These are phyloP conservation scores for Aspergillus costaricaensis DNA, from an alignment of 2,329 filamentous ascomycete genomes.

Conservation along the genomic window DNA sequence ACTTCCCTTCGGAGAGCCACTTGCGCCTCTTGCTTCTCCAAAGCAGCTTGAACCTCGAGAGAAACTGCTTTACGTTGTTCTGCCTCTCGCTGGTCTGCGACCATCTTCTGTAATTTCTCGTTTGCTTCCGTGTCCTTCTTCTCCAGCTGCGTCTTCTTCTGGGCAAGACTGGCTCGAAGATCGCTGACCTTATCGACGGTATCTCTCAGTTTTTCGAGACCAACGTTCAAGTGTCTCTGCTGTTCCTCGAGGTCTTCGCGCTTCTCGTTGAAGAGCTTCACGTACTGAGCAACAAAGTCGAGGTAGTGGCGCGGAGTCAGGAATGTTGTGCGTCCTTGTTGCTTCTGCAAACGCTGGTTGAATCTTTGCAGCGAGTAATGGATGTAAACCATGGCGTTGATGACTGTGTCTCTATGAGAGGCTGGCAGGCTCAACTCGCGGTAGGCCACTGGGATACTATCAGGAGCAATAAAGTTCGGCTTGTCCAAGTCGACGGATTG, in stretches of 20 bases:
- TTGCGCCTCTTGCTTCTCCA: constrained; percentile 87
- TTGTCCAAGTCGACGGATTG: constrained; percentile 95
- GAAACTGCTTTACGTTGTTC: constrained; percentile 88
- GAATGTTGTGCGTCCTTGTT: constrained; percentile 90
- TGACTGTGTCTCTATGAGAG: constrained; percentile 84
- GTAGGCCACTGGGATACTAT: constrained; percentile 91
- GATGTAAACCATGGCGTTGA: constrained; percentile 99
- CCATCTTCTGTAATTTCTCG: constrained; percentile 95
- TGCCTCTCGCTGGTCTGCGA: constrained; percentile 91
- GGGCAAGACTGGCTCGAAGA: constrained; percentile 81
- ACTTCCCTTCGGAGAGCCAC: constrained; percentile 81
- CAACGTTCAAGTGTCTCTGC: constrained; percentile 95
- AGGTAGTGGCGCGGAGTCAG: constrained; percentile 95
- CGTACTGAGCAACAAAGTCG: constrained; percentile 97
- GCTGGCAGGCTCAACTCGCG: constrained; percentile 80
- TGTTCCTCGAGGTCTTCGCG: constrained; percentile 98
- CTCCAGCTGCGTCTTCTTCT: constrained; percentile 92
- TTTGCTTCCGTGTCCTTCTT: constrained; percentile 94
- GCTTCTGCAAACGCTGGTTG: constrained; percentile 83
- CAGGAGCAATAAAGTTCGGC: constrained; percentile 78
- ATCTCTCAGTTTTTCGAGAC: constrained; percentile 93
- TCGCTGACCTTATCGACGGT: constrained; percentile 97
- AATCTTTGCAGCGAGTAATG: constrained; percentile 92
- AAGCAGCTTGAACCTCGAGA: constrained; percentile 79
- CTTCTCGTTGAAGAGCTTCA: constrained; percentile 96